Evolutionary conservation across 257 asterid species (phyloP).

Genomic region (Solanum sitiens): DNA sequence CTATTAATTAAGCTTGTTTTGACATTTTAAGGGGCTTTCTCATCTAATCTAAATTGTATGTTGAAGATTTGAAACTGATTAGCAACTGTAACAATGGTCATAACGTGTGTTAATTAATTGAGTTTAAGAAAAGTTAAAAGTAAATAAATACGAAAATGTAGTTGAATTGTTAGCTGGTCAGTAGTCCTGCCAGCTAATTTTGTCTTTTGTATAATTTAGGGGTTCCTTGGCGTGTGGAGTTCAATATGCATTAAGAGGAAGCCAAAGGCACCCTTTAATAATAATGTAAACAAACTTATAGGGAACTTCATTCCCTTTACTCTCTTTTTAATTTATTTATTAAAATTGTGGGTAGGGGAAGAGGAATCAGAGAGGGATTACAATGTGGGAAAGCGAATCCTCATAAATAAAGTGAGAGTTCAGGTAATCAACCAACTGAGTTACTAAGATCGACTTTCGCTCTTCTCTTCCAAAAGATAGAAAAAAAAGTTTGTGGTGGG

Average conservation of each 20-base stretch:
- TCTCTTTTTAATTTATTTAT: background rate
- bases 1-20: background rate
- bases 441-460: background rate
- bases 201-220: background rate
- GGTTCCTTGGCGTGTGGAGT: constrained; percentile 35
- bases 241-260: constrained; percentile 11
- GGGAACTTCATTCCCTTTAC: constrained; percentile 12
- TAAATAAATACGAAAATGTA: background rate
- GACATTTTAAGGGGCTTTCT: background rate
- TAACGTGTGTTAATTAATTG: constrained; percentile 1
- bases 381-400: background rate
- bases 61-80: background rate
- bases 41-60: background rate
- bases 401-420: background rate
- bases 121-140: background rate
- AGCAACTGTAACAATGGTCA: background rate
- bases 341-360: background rate
- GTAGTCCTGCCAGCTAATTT: constrained; percentile 12
- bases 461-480: background rate
- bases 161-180: constrained; percentile 17
- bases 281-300: constrained; percentile 6
- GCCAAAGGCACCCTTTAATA: constrained; percentile 10
- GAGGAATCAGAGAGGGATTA: background rate
- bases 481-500: background rate
- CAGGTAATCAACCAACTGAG: background rate